These are phyloP conservation scores for Lagenidium sp. DNA, from an alignment of 352 stramenopile genomes.

Conservation along the genomic window DNA sequence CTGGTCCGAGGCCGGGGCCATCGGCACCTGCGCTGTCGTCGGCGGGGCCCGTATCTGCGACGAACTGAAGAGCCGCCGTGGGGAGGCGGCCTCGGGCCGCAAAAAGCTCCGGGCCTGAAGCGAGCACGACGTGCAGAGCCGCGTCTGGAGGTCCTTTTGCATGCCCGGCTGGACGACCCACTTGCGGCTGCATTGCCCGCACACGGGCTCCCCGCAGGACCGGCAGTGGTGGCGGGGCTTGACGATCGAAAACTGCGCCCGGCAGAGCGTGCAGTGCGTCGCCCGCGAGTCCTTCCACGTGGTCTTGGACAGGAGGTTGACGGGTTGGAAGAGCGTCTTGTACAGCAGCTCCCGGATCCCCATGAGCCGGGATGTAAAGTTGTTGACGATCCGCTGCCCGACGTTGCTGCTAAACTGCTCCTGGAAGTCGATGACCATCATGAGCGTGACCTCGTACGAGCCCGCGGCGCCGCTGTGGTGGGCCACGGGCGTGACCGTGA, in stretches of 20 bases:
- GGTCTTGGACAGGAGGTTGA: constrained; percentile 42
- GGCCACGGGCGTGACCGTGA: constrained; percentile 36
- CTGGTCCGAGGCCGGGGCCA: constrained; percentile 1
- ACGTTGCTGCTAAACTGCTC: constrained; percentile 58
- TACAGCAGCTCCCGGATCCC: constrained; percentile 77
- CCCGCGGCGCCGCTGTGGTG: constrained; percentile 20
- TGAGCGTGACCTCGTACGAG: constrained; percentile 70
- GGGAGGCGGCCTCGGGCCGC: constrained; percentile 19
- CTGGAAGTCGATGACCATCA: constrained; percentile 84
- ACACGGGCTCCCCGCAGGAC: constrained; percentile 75
- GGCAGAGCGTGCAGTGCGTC: constrained; percentile 64
- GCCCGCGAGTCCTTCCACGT: constrained; percentile 49
- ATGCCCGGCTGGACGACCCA: constrained; percentile 66
- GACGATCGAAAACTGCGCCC: constrained; percentile 59
- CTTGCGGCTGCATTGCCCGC: constrained; percentile 71
- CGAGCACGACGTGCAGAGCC: constrained; percentile 75
- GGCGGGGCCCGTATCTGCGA: constrained; percentile 4
- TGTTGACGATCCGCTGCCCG: constrained; percentile 60
- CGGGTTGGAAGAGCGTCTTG: constrained; percentile 74
- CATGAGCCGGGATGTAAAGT: constrained; percentile 69
- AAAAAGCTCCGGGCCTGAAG: constrained; percentile 59
- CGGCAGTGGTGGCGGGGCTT: constrained; percentile 75
- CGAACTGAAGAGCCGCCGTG: constrained; percentile 9
- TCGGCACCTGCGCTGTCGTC: constrained; percentile 4
- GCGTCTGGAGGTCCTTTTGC: constrained; percentile 47